Conservation (phyloP, 75 land plant genomes). For the Pseudotsuga menziesii region DNA sequence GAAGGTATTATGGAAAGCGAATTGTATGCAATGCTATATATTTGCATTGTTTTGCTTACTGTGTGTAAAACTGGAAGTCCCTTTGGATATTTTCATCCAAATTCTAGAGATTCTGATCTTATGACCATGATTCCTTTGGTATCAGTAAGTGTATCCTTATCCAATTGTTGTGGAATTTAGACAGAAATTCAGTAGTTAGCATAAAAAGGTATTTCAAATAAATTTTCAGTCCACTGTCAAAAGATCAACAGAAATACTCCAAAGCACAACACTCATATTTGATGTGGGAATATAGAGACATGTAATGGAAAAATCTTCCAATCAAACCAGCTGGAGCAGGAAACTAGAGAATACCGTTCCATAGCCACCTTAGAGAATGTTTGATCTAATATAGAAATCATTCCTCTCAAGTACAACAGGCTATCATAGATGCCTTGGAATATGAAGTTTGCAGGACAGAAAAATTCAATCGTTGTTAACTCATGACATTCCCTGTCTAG, state of each 20-base stretch:
- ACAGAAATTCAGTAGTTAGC: background rate
- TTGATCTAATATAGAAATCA: too few species aligned
- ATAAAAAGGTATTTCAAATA: slow-evolving; percentile 1
- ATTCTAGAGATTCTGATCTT: too few species aligned
- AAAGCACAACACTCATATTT: background rate
- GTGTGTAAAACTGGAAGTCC: background rate
- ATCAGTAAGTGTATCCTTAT: background rate
- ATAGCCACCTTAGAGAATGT: background rate
- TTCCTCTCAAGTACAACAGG: too few species aligned
- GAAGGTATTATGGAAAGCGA: background rate
- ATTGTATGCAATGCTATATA: background rate
- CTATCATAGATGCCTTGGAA: too few species aligned
- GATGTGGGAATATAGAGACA: background rate
- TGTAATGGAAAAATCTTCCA: background rate
- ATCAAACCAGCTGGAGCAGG: background rate
- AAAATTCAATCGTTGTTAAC: too few species aligned
- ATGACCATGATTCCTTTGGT: background rate
- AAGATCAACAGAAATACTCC: background rate
- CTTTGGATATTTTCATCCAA: background rate
- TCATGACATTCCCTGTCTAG: too few species aligned
- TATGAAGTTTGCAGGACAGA: too few species aligned
- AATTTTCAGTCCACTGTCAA: background rate
- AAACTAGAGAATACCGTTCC: background rate
- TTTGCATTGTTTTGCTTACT: background rate
- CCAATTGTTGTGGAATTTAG: background rate